A percentile compares a stretch with the other conserved stretches of the same genome.
Conservation (phyloP, 1,284 basidiomycete genomes). For the Termitomyces sp. region DNA sequence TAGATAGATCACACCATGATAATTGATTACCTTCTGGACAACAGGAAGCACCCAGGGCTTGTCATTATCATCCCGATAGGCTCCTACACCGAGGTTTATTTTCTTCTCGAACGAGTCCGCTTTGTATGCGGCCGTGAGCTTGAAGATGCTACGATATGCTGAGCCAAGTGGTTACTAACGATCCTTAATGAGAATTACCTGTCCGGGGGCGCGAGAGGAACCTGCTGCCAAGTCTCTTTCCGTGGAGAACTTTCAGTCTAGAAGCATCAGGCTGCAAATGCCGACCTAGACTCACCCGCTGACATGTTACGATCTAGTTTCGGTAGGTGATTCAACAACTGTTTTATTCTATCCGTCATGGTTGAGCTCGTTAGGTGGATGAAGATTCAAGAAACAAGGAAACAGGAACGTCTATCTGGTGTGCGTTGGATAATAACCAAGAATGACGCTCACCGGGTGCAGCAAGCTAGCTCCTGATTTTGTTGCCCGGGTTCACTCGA, state of each 20-base stretch:
- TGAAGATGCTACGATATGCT: conserved; percentile 70
- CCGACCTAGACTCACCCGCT: conserved; percentile 39
- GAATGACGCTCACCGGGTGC: conserved; percentile 5
- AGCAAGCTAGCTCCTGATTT: conserved; percentile 1
- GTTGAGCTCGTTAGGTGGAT: conserved; percentile 7
- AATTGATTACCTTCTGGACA: conserved; percentile 66
- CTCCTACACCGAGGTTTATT: conserved; percentile 89
- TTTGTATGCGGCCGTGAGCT: conserved; percentile 86
- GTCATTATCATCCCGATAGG: conserved; percentile 81
- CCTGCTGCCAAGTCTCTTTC: conserved; percentile 66
- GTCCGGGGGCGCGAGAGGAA: conserved; percentile 79
- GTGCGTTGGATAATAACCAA: not conserved
- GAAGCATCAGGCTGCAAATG: conserved; percentile 7
- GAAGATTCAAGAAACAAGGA: not conserved
- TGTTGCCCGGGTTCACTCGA: conserved; percentile 1
- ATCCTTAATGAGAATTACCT: conserved; percentile 36
- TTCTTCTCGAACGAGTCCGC: conserved; percentile 78
- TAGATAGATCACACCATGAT: not conserved
- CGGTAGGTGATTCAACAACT: conserved; percentile 41
- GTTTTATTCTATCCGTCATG: conserved; percentile 53
- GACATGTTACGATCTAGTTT: conserved; percentile 28
- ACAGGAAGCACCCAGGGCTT: conserved; percentile 93
- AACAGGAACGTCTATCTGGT: not conserved
- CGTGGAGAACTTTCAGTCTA: not conserved
- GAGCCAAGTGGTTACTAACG: conserved; percentile 2